A percentile compares a stretch with the other conserved stretches of the same genome.
phyloP scores from a whole-genome alignment of 2,329 filamentous ascomycete species.

The Sporothrix brunneoviolacea region DNA sequence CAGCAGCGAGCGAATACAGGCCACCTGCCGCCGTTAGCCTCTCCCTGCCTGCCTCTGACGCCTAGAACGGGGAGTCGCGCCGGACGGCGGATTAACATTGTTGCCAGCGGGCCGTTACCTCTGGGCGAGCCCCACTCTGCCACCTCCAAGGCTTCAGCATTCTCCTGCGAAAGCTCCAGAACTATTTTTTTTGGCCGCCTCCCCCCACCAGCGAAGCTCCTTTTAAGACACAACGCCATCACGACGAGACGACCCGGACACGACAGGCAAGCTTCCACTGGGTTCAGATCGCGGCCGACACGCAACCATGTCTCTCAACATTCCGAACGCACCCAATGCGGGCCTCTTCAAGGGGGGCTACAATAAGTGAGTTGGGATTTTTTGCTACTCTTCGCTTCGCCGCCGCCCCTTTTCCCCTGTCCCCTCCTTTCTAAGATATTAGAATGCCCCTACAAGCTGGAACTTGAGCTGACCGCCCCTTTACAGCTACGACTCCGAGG shows the following conservation, averaged over 20 bases:
- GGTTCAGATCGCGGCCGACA: not conserved
- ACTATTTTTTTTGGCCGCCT: constrained; percentile 16
- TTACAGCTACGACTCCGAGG: constrained; percentile 90
- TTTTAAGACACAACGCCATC: not conserved
- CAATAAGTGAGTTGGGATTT: constrained; percentile 62
- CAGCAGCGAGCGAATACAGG: not conserved
- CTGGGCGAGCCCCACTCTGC: constrained; percentile 1
- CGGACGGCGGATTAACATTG: constrained; percentile 15
- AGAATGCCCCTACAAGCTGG: no score
- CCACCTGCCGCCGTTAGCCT: no score
- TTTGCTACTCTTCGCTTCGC: not conserved
- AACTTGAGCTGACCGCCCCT: constrained; percentile 27
- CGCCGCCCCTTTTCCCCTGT: constrained; percentile 19
- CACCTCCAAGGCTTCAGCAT: constrained; percentile 9
- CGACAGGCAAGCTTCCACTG: not conserved
- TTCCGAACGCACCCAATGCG: constrained; percentile 87
- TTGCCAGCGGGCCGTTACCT: constrained; percentile 4
- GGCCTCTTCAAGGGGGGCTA: constrained; percentile 95
- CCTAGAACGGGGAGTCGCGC: no score
- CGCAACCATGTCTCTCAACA: constrained; percentile 79
- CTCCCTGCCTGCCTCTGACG: no score
- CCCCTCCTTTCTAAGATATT: constrained; percentile 14
- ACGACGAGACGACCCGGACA: constrained; percentile 2
- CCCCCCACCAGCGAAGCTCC: constrained; percentile 5
- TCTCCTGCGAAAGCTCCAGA: constrained; percentile 14